Percentiles rank a stretch among this genome's conserved stretches.
Conservation (phyloP, 495 filamentous ascomycete genomes). For the Neurospora sublineolata region DNA sequence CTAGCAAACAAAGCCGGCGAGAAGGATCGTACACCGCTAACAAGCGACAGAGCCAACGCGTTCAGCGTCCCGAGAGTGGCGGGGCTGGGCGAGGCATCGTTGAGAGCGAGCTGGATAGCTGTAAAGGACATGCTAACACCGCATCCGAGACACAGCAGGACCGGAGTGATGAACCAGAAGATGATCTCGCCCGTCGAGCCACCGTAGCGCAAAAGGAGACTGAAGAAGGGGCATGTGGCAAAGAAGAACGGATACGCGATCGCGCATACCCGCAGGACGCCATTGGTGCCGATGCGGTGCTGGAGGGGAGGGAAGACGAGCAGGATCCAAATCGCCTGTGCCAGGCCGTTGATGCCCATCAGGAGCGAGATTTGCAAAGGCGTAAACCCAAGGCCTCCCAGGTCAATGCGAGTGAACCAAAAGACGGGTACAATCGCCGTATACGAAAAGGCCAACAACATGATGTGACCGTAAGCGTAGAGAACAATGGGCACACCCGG, state of each 20-base stretch:
- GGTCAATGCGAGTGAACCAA: constrained; percentile 41
- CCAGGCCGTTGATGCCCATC: constrained; percentile 45
- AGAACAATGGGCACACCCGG: constrained; percentile 54
- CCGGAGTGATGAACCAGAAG: constrained; percentile 47
- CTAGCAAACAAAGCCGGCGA: constrained; percentile 48
- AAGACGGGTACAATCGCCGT: constrained; percentile 55
- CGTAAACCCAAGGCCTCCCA: constrained; percentile 52
- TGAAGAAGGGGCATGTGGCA: constrained; percentile 35
- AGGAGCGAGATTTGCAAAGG: constrained; percentile 47
- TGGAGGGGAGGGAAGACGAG: constrained; percentile 52
- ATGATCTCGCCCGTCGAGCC: constrained; percentile 11
- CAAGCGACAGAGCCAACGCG: constrained; percentile 45
- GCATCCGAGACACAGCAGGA: constrained; percentile 32
- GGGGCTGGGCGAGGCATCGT: constrained; percentile 52
- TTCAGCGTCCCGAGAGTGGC: constrained; percentile 52
- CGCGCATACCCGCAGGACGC: constrained; percentile 43
- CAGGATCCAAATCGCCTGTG: constrained; percentile 55
- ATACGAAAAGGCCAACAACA: constrained; percentile 52
- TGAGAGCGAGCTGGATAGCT: constrained; percentile 54
- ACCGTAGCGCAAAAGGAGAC: constrained; percentile 36
- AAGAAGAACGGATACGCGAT: constrained; percentile 49
- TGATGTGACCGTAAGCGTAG: constrained; percentile 46
- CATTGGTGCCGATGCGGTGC: constrained; percentile 45
- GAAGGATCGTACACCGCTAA: constrained; percentile 43
- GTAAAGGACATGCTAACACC: constrained; percentile 62